These are phyloP conservation scores for Fraxinus cuspidata DNA, from an alignment of 257 asterid species.

Conservation along the genomic window DNA sequence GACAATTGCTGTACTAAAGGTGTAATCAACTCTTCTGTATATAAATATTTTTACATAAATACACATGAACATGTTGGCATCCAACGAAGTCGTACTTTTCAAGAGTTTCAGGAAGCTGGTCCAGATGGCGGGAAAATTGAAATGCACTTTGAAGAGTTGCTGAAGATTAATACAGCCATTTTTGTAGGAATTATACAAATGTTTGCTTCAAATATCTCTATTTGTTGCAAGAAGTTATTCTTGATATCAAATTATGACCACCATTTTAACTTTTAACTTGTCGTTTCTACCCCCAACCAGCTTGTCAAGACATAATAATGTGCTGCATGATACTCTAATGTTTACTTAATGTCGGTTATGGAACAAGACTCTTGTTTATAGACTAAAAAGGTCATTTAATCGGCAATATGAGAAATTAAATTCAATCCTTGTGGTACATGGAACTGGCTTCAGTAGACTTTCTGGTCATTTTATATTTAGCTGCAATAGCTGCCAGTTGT, in stretches of 20 bases:
- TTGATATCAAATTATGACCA: constrained; percentile 10
- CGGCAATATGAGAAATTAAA: not conserved
- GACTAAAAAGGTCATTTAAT: not conserved
- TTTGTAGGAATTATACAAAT: constrained; percentile 63
- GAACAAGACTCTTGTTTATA: not conserved
- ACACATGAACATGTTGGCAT: not conserved
- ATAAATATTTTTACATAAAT: not conserved
- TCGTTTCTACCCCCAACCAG: constrained; percentile 3
- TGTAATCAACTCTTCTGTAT: constrained; percentile 23
- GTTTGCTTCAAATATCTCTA: constrained; percentile 13
- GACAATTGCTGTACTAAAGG: constrained; percentile 95
- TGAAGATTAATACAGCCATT: constrained; percentile 76
- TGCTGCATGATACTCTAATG: not conserved
- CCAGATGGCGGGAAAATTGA: constrained; percentile 91
- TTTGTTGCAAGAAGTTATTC: constrained; percentile 7
- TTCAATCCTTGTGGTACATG: not conserved
- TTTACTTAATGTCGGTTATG: not conserved
- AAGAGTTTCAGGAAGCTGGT: constrained; percentile 82
- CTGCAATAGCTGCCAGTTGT: not conserved
- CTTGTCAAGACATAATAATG: not conserved
- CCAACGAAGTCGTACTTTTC: not conserved
- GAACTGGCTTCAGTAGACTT: not conserved
- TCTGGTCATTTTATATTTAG: not conserved
- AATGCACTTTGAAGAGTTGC: constrained; percentile 80
- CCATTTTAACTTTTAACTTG: constrained; percentile 16